Evolutionary conservation across 495 filamentous ascomycete species (phyloP).

Genomic region (Rostrohypoxylon terebratum): DNA sequence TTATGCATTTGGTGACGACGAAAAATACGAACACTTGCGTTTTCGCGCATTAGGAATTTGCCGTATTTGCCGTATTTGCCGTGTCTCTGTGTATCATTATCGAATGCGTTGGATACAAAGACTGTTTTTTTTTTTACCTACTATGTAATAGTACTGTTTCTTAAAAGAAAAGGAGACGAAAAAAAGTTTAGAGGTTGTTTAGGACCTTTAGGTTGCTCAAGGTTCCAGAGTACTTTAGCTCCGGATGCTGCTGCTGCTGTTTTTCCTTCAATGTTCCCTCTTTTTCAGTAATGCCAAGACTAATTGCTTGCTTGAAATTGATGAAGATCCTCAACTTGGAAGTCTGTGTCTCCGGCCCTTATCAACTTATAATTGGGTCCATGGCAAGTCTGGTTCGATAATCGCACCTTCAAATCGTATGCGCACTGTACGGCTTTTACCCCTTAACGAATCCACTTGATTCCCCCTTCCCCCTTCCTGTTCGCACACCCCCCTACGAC

Average conservation of each 20-base stretch:
- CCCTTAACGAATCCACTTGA: constrained; percentile 42
- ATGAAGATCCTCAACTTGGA: constrained; percentile 44
- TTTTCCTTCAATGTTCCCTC: background rate
- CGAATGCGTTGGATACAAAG: constrained; percentile 9
- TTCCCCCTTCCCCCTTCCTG: constrained; percentile 47
- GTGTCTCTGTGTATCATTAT: background rate
- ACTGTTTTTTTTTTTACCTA: background rate
- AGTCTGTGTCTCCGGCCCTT: constrained; percentile 26
- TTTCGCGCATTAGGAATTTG: background rate
- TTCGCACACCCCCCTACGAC: constrained; percentile 52
- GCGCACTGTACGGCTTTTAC: constrained; percentile 29
- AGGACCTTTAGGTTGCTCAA: background rate
- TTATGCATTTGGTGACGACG: constrained; percentile 31
- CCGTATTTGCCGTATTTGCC: constrained; percentile 12
- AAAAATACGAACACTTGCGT: constrained; percentile 32
- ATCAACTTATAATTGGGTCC: constrained; percentile 19
- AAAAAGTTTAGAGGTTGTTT: background rate
- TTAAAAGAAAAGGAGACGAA: constrained; percentile 4
- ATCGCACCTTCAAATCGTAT: constrained; percentile 13
- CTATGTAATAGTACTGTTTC: no score
- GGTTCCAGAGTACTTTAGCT: constrained; percentile 17
- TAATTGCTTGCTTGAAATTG: constrained; percentile 44
- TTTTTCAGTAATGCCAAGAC: constrained; percentile 21
- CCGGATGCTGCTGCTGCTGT: constrained; percentile 10
- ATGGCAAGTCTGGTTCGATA: constrained; percentile 14